phyloP scores from a whole-genome alignment of 371 early-diverging fungal species.

The Mortierella sp. region DNA sequence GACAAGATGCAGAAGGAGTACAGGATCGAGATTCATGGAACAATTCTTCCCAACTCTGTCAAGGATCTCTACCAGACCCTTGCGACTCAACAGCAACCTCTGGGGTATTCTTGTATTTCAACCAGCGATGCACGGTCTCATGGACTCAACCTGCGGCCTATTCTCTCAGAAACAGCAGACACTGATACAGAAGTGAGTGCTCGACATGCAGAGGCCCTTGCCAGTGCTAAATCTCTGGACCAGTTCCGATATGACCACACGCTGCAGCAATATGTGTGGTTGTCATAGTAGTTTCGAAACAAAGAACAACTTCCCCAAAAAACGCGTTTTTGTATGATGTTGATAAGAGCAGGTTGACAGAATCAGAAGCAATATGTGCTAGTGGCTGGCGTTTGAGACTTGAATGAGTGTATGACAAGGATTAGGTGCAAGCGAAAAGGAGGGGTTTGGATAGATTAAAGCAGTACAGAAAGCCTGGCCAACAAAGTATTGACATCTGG shows the following conservation, averaged over 20 bases:
- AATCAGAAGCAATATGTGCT: no score
- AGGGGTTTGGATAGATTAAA: no score
- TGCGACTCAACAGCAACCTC: slow-evolving; percentile 17
- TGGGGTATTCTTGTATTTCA: slow-evolving; percentile 24
- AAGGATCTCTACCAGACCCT: slow-evolving; percentile 18
- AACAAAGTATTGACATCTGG: no score
- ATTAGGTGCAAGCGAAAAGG: no score
- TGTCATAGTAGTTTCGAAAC: not conserved
- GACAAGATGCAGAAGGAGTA: slow-evolving; percentile 36
- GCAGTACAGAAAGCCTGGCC: no score
- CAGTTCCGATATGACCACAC: slow-evolving; percentile 27
- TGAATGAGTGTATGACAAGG: no score
- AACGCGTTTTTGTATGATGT: not conserved
- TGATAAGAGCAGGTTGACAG: not conserved
- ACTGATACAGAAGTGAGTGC: not conserved
- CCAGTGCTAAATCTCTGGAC: slow-evolving; percentile 36
- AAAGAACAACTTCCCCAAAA: not conserved
- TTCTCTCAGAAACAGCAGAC: not conserved
- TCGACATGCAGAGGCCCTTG: not conserved
- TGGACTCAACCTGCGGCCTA: slow-evolving; percentile 47
- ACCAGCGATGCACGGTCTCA: slow-evolving; percentile 41
- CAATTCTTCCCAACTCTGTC: slow-evolving; percentile 29
- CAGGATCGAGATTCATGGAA: slow-evolving; percentile 48
- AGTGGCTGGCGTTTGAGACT: no score
- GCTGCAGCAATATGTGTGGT: slow-evolving; percentile 20